Evolutionary conservation across 2,329 filamentous ascomycete genomes (phyloP).

Genomic region (Rhexocercosporidium sp.): DNA sequence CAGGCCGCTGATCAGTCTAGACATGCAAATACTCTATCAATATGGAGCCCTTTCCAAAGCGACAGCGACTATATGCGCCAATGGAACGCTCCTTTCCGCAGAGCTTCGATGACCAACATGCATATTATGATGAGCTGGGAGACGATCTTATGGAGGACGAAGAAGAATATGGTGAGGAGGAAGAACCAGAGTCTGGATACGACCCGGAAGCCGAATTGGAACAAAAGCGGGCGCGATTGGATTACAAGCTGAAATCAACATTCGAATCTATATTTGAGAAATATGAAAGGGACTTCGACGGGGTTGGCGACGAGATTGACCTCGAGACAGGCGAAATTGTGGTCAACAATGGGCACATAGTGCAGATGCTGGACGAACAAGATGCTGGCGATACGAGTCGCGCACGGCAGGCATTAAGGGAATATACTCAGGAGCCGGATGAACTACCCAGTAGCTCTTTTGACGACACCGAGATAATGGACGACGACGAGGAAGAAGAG

Average conservation of each 20-base stretch:
- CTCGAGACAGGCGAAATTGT: constrained; percentile 79
- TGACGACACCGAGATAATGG: constrained; percentile 36
- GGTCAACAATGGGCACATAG: constrained; percentile 89
- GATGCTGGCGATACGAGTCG: constrained; percentile 47
- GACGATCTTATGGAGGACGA: constrained; percentile 21
- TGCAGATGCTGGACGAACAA: constrained; percentile 63
- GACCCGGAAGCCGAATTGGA: constrained; percentile 63
- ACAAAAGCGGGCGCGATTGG: constrained; percentile 67
- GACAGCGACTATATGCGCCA: constrained; percentile 58
- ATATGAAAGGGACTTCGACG: constrained; percentile 82
- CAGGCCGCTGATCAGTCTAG: background rate
- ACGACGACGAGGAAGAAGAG: constrained; percentile 39
- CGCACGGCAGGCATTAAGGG: constrained; percentile 23
- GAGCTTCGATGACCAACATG: constrained; percentile 27
- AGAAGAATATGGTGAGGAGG: constrained; percentile 20
- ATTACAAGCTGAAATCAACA: constrained; percentile 75
- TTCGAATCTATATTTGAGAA: constrained; percentile 92
- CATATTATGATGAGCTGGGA: constrained; percentile 32
- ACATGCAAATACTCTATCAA: constrained; percentile 12
- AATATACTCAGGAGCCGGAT: constrained; percentile 30
- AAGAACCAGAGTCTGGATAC: constrained; percentile 43
- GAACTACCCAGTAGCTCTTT: constrained; percentile 20
- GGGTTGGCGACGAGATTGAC: constrained; percentile 88
- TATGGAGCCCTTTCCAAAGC: constrained; percentile 67
- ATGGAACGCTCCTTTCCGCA: constrained; percentile 25